These are phyloP conservation scores for Pleurostoma richardsiae DNA, from an alignment of 2,329 filamentous ascomycete genomes.

Conservation along the genomic window DNA sequence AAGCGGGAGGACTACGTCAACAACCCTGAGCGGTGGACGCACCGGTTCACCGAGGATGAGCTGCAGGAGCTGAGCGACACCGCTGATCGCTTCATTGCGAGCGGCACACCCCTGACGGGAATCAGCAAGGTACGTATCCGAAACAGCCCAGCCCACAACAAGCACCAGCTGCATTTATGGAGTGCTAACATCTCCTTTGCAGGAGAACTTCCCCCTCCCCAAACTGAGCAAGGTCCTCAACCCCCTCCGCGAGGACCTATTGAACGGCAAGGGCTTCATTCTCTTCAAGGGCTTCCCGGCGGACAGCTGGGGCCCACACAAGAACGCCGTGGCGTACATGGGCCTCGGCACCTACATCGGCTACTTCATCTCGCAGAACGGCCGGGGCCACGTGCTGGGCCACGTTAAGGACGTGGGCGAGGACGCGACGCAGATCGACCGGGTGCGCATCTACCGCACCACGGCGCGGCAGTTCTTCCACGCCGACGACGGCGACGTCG, in stretches of 20 bases:
- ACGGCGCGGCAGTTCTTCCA: constrained; percentile 84
- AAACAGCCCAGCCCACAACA: no score
- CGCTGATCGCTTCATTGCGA: constrained; percentile 64
- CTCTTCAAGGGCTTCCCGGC: constrained; percentile 85
- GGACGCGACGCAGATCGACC: constrained; percentile 75
- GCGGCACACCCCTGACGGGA: constrained; percentile 62
- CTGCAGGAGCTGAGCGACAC: constrained; percentile 61
- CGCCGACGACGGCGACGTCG: constrained; percentile 75
- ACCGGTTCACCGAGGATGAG: constrained; percentile 62
- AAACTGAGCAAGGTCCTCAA: constrained; percentile 28
- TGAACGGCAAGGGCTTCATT: constrained; percentile 85
- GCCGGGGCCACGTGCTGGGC: constrained; percentile 76
- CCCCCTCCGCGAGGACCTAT: constrained; percentile 33
- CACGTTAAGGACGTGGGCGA: constrained; percentile 88
- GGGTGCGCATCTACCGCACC: constrained; percentile 85
- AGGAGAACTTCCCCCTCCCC: constrained; percentile 39
- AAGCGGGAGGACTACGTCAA: constrained; percentile 57
- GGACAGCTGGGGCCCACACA: constrained; percentile 67
- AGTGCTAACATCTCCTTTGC: background rate
- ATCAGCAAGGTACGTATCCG: constrained; percentile 36
- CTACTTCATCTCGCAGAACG: constrained; percentile 85
- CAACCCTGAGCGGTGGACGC: constrained; percentile 66
- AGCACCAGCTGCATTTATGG: background rate
- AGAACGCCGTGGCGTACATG: constrained; percentile 87
- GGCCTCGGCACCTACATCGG: constrained; percentile 80